Base-by-base conservation (phyloP, 306 rosid genomes). In the Mimosa bimucronata region DNA sequence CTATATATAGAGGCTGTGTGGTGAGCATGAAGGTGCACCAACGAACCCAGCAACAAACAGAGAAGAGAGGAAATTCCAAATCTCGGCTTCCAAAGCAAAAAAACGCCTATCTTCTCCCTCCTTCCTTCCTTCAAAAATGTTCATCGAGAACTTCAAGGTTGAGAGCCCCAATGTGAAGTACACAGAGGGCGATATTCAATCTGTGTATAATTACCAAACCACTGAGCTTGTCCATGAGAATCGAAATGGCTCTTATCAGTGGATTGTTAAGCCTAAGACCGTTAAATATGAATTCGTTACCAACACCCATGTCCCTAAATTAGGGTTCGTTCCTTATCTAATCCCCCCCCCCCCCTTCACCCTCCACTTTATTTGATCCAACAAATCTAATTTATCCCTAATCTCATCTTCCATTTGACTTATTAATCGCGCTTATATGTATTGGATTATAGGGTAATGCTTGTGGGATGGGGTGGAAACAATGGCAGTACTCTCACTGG, bases 401-500 rank as follows among this genome's bases (percentile, higher is more conserved):
- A 34, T 34, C 5, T 34, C 38, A 34, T 34, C 38, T n/a, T n/a
- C n/a, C n/a, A n/a, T n/a, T n/a, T n/a, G n/a, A n/a, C n/a, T n/a
- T n/a, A n/a, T n/a, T n/a, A n/a, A n/a, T n/a, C n/a, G n/a, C n/a
- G 38, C 18, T 5, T 28, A 12, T 61, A 4, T 64, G n/a, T n/a
- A 34, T 37, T 58, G 40, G 25, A 66, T 46, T 69, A 26, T 44
- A 95, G 98, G 87, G 97, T 92, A 72, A 88, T 95, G 97, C 98
- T 95, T 68, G 98, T 95, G 42, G 98, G 98, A 1, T 95, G 99
- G 98, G 98, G 98, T 40, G 99, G 99, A 75, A 95, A 95, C 87
- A 95, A 95, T 37, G 99, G 99, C 44, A 85, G 90, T 4, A 88
- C 93, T 71, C 98, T 95, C 60, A 93, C 97, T 8, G 99, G 92